A percentile compares a stretch with the other conserved stretches of the same genome.
Conservation (phyloP, 805 yeast species). For the Ogataea trehaloabstinens region DNA sequence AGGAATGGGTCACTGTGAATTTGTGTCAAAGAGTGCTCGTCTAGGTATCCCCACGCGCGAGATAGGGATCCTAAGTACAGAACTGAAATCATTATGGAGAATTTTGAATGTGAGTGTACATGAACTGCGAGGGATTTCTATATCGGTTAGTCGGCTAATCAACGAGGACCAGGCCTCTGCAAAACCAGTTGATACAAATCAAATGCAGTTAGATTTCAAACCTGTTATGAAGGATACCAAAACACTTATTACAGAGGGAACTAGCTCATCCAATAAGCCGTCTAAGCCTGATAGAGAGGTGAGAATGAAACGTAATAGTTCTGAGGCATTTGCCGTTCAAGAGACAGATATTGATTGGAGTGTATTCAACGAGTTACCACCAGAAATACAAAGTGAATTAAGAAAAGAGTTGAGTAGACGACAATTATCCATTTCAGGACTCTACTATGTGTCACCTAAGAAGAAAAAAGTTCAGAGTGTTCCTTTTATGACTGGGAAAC, state of each 20-base stretch:
- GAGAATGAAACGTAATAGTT: background rate
- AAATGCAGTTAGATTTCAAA: conserved; percentile 35
- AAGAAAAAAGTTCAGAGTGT: conserved; percentile 1
- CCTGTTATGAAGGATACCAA: conserved; percentile 6
- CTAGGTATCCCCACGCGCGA: conserved; percentile 64
- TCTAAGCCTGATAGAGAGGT: background rate
- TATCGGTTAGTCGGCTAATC: conserved; percentile 62
- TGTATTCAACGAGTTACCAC: conserved; percentile 64
- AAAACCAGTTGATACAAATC: conserved; percentile 21
- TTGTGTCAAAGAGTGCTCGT: conserved; percentile 53
- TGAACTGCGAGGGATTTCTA: conserved; percentile 77
- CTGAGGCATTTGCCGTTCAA: conserved; percentile 2
- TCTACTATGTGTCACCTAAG: conserved; percentile 13
- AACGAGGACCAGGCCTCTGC: conserved; percentile 28
- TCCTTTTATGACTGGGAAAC: background rate
- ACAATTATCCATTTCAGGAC: conserved; percentile 13
- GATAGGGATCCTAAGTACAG: conserved; percentile 58
- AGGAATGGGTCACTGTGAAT: conserved; percentile 82
- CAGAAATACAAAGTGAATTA: conserved; percentile 62
- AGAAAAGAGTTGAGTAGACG: conserved; percentile 49
- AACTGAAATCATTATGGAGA: conserved; percentile 54
- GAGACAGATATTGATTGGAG: conserved; percentile 53
- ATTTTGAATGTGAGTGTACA: conserved; percentile 49
- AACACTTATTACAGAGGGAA: background rate
- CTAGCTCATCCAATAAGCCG: background rate